phyloP scores from a whole-genome alignment of 805 yeast species.

The Spathaspora gorwiae region DNA sequence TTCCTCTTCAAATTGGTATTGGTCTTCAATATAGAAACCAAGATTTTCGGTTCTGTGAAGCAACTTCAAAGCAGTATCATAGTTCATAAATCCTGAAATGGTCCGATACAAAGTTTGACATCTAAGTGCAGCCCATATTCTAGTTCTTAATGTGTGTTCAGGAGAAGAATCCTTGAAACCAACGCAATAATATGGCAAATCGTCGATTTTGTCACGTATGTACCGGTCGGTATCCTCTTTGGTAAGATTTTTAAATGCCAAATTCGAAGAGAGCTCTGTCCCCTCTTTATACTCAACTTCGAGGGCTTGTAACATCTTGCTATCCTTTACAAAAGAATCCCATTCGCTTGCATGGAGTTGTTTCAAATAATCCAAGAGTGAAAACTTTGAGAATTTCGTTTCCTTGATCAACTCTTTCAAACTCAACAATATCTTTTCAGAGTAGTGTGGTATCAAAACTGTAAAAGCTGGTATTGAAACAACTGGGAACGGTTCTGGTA shows the following conservation, averaged over 20 bases:
- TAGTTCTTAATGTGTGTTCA: conserved; percentile 61
- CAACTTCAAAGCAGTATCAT: conserved; percentile 65
- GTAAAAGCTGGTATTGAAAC: conserved; percentile 48
- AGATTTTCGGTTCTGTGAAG: conserved; percentile 65
- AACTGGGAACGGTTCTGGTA: conserved; percentile 46
- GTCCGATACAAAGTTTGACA: conserved; percentile 83
- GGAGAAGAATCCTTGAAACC: conserved; percentile 70
- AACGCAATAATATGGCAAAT: conserved; percentile 64
- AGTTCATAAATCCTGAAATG: conserved; percentile 78
- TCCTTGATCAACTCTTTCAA: conserved; percentile 46
- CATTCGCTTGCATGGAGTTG: conserved; percentile 71
- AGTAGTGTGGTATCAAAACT: conserved; percentile 49
- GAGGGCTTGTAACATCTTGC: conserved; percentile 34
- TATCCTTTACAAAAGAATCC: conserved; percentile 74
- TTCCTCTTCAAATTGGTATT: conserved; percentile 16
- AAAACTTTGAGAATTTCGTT: conserved; percentile 39
- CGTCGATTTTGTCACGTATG: conserved; percentile 45
- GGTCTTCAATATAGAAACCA: conserved; percentile 26
- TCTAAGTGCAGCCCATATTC: conserved; percentile 84
- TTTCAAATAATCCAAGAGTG: conserved; percentile 77
- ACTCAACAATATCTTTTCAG: conserved; percentile 44
- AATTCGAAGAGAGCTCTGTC: not conserved
- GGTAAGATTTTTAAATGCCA: conserved; percentile 6
- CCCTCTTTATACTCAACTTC: conserved; percentile 1
- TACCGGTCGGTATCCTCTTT: conserved; percentile 10